Evolutionary conservation across 1,139 yeast genomes (phyloP).

Genomic region (Saccharomyces hybrid): DNA sequence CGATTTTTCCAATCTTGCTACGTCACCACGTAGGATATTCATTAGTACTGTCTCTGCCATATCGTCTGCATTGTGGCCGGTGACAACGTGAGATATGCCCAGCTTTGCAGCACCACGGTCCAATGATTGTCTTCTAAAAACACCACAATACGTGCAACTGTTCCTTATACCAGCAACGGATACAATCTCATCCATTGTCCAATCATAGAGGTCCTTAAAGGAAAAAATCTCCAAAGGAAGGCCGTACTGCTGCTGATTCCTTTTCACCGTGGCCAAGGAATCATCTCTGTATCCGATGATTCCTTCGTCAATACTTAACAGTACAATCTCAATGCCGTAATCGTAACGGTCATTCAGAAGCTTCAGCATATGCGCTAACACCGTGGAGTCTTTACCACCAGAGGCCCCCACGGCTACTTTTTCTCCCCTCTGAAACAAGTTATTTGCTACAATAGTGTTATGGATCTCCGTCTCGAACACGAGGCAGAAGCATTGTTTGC

Average conservation of each 20-base stretch:
- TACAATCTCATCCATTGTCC: slow-evolving; percentile 99
- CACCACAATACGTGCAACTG: slow-evolving; percentile 98
- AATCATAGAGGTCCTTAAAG: slow-evolving; percentile 78
- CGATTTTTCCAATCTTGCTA: slow-evolving; percentile 83
- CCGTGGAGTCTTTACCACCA: slow-evolving; percentile 98
- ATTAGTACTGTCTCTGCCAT: slow-evolving; percentile 97
- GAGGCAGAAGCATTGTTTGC: slow-evolving; percentile 81
- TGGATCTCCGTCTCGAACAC: slow-evolving; percentile 96
- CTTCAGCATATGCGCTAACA: slow-evolving; percentile 80
- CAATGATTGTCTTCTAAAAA: slow-evolving; percentile 87
- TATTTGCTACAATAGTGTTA: slow-evolving; percentile 67
- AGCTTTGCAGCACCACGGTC: slow-evolving; percentile 94
- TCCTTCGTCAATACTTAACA: slow-evolving; percentile 92
- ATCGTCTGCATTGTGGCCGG: slow-evolving; percentile 99
- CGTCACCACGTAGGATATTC: slow-evolving; percentile 94
- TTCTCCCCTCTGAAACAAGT: slow-evolving; percentile 73
- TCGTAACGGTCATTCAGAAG: slow-evolving; percentile 79
- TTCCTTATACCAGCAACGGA: slow-evolving; percentile 90
- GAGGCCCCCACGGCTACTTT: slow-evolving; percentile 94
- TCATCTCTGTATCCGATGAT: slow-evolving; percentile 96
- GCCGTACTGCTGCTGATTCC: slow-evolving; percentile 81
- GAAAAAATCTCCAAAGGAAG: slow-evolving; percentile 88
- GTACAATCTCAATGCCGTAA: slow-evolving; percentile 75
- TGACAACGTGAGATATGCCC: slow-evolving; percentile 83
- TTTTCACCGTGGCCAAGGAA: slow-evolving; percentile 89